Percentiles rank a stretch among this genome's conserved stretches.
These are phyloP conservation scores for Clitopilus passeckerianus DNA, from an alignment of 768 basidiomycete species.

Conservation along the genomic window DNA sequence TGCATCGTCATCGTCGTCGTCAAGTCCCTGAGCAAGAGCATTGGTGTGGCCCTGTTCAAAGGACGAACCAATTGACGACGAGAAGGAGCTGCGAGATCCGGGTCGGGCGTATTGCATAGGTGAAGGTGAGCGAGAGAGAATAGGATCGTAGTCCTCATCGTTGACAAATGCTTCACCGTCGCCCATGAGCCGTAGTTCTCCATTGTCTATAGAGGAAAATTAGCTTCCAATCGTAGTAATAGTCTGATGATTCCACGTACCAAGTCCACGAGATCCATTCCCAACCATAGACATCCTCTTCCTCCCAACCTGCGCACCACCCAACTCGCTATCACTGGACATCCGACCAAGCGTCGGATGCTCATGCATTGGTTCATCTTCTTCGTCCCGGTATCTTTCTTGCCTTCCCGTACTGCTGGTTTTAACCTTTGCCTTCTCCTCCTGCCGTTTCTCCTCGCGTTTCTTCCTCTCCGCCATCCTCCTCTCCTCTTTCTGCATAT, in stretches of 20 bases:
- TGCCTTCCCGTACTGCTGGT: not conserved
- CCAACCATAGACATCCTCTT: not conserved
- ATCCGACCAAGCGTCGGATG: not conserved
- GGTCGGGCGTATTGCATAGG: slow-evolving; percentile 31
- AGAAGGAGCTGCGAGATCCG: slow-evolving; percentile 19
- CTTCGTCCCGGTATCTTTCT: not conserved
- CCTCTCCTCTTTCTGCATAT: not conserved
- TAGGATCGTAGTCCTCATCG: slow-evolving; percentile 13
- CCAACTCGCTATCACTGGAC: not conserved
- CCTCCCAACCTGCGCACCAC: not conserved
- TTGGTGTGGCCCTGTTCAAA: not conserved
- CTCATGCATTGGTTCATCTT: not conserved
- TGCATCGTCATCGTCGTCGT: not conserved
- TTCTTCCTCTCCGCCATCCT: not conserved
- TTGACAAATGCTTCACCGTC: slow-evolving; percentile 17
- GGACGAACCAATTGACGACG: slow-evolving; percentile 1
- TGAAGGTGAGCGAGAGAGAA: slow-evolving; percentile 22
- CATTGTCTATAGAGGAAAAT: not conserved
- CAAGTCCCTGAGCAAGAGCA: not conserved
- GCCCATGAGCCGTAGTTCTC: not conserved
- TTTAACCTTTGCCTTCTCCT: not conserved
- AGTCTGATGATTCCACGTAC: not conserved
- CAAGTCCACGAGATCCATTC: not conserved
- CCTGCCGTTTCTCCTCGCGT: not conserved
- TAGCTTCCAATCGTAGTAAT: not conserved